Evolutionary conservation across 805 yeast genomes (phyloP).

Genomic region (Isabelozyma heimii): DNA sequence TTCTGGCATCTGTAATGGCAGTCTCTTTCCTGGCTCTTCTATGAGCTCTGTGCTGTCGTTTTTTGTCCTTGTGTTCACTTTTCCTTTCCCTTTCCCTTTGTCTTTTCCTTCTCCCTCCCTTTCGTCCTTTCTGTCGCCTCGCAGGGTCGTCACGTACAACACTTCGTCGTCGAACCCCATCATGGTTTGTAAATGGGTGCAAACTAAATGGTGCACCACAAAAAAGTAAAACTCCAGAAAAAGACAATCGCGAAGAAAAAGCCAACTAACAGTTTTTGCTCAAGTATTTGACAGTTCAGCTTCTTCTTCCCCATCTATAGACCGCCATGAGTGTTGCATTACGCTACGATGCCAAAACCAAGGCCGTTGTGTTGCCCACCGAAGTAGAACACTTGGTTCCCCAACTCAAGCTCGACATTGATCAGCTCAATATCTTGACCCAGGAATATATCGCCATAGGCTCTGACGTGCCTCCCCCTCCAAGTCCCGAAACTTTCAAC

Average conservation of each 20-base stretch:
- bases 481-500: constrained; percentile 57
- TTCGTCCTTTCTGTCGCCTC: no score
- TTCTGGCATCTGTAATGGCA: no score
- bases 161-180: constrained; percentile 5
- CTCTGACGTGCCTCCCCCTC: constrained; percentile 50
- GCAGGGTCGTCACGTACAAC: background rate
- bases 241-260: background rate
- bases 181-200: background rate
- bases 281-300: background rate
- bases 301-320: background rate
- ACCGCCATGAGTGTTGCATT: constrained; percentile 18
- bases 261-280: background rate
- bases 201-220: background rate
- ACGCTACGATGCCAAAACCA: constrained; percentile 26
- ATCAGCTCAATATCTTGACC: constrained; percentile 37
- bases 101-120: no score
- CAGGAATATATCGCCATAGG: constrained; percentile 39
- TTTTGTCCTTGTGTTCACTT: no score
- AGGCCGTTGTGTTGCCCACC: constrained; percentile 17
- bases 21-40: no score
- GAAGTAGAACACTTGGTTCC: constrained; percentile 18
- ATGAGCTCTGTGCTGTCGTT: no score
- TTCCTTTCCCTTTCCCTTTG: no score
- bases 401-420: constrained; percentile 38
- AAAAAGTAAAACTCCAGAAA: no score